Percentiles rank a stretch among this genome's conserved stretches.
Evolutionary conservation across 306 rosid genomes (phyloP).

Genomic region (Vigna angularis): DNA sequence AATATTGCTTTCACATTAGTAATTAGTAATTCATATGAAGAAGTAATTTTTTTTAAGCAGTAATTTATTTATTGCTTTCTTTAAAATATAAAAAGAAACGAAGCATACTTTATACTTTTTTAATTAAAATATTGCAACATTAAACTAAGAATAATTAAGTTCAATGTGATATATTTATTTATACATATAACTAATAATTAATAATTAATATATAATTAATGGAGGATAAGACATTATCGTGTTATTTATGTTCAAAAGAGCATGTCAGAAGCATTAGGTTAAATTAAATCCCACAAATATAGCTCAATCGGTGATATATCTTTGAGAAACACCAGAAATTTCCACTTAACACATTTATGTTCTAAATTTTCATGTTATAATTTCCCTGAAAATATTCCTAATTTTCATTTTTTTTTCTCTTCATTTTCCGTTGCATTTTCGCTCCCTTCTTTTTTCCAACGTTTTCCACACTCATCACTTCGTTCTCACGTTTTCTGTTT

Average conservation of each 20-base stretch:
- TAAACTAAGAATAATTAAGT: no score
- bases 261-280: background rate
- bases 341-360: background rate
- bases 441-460: slow-evolving; percentile 6
- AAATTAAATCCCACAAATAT: background rate
- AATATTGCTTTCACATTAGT: no score
- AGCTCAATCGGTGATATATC: background rate
- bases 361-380: background rate
- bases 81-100: no score
- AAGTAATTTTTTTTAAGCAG: no score
- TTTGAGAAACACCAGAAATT: background rate
- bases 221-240: background rate
- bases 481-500: slow-evolving; percentile 16
- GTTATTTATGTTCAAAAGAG: background rate
- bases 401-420: background rate
- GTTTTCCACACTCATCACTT: slow-evolving; percentile 34
- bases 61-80: no score
- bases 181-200: no score
- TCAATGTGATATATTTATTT: no score
- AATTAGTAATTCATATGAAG: no score
- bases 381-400: background rate
- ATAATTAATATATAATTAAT: no score
- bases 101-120: no score
- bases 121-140: no score
- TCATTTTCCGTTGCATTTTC: background rate